Evolutionary conservation across 2,329 filamentous ascomycete species (phyloP).

Genomic region (Penicillium sp.): DNA sequence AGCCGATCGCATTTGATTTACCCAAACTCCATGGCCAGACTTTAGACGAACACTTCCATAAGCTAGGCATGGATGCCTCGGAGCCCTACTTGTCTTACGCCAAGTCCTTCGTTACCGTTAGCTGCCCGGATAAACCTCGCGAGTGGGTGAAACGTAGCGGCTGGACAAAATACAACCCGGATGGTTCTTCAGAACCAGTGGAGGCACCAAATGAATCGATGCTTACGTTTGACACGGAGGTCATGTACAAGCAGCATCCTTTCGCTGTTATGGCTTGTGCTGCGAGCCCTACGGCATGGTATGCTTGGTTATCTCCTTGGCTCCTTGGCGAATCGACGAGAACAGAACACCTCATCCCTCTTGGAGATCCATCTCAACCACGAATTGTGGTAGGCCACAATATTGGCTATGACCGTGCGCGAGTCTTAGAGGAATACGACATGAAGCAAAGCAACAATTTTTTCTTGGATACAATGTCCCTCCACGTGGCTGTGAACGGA

Average conservation of each 20-base stretch:
- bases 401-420: slow-evolving; percentile 88
- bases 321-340: slow-evolving; percentile 79
- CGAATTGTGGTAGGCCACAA: slow-evolving; percentile 93
- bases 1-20: slow-evolving; percentile 83
- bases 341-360: slow-evolving; percentile 79
- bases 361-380: slow-evolving; percentile 74
- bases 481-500: slow-evolving; percentile 96
- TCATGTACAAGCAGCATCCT: slow-evolving; percentile 90
- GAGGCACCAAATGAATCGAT: slow-evolving; percentile 78
- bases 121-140: slow-evolving; percentile 63
- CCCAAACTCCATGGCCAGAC: slow-evolving; percentile 77
- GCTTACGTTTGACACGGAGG: slow-evolving; percentile 93
- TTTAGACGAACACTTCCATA: slow-evolving; percentile 92
- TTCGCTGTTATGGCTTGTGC: slow-evolving; percentile 98
- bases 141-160: slow-evolving; percentile 81
- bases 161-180: slow-evolving; percentile 88
- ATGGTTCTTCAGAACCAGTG: slow-evolving; percentile 73
- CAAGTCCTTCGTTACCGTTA: slow-evolving; percentile 70
- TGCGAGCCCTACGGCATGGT: slow-evolving; percentile 87
- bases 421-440: slow-evolving; percentile 87
- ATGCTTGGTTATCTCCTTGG: slow-evolving; percentile 97
- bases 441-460: slow-evolving; percentile 80
- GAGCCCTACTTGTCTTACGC: slow-evolving; percentile 80
- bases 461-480: slow-evolving; percentile 96
- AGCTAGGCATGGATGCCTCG: slow-evolving; percentile 80